phyloP scores from a whole-genome alignment of 345 rosid species.

The Moringa oleifera region DNA sequence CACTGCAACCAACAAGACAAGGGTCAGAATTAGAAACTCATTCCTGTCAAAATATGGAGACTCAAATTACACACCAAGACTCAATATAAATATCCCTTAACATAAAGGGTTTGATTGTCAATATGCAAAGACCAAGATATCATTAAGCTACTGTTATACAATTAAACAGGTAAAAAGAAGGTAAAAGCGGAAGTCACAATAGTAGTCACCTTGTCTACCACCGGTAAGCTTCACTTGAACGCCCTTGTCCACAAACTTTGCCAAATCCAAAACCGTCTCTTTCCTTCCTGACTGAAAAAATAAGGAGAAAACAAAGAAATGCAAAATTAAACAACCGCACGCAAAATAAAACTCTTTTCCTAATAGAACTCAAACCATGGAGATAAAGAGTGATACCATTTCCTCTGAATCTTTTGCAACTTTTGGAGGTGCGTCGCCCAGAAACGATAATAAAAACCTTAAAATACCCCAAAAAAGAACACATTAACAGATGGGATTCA shows the following conservation, averaged over 20 bases:
- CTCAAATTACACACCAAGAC: neutral
- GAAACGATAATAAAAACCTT: neutral
- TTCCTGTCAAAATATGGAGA: neutral
- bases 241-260: constrained; percentile 97
- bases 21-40: neutral
- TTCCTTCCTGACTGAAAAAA: constrained; percentile 75
- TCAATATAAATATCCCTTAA: neutral
- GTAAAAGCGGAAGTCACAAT: too few species aligned
- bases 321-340: neutral
- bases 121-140: too few species aligned
- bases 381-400: constrained; percentile 1
- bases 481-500: neutral
- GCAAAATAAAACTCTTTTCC: neutral
- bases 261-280: constrained; percentile 94
- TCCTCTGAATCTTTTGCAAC: constrained; percentile 5
- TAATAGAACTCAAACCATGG: neutral
- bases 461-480: neutral
- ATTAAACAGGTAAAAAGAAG: neutral
- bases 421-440: neutral
- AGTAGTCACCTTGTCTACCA: constrained; percentile 78
- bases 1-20: constrained; percentile 32
- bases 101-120: neutral
- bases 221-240: constrained; percentile 98
- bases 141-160: too few species aligned
- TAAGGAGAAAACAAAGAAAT: constrained; percentile 1